Conservation (phyloP, 208 protist genomes). For the Phytomonas sp. region DNA sequence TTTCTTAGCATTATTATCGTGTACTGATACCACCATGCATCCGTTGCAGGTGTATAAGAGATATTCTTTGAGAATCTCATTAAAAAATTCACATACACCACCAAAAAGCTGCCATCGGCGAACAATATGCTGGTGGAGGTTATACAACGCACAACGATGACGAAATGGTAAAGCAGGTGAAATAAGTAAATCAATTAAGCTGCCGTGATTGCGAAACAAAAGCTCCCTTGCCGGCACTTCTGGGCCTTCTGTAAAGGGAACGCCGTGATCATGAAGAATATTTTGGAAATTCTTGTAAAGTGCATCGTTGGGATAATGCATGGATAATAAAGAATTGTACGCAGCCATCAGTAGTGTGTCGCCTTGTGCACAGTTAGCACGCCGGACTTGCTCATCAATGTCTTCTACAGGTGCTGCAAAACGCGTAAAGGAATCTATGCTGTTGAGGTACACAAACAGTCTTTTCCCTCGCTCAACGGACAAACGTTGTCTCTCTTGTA, state of each 20-base stretch:
- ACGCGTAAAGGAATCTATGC: slow-evolving; percentile 59
- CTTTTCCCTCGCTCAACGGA: slow-evolving; percentile 19
- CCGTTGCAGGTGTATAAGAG: slow-evolving; percentile 37
- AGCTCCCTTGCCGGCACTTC: slow-evolving; percentile 11
- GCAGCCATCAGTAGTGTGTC: slow-evolving; percentile 58
- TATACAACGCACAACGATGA: slow-evolving; percentile 12
- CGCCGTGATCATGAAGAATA: slow-evolving; percentile 16
- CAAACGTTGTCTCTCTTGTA: not conserved
- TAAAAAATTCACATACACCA: slow-evolving; percentile 36
- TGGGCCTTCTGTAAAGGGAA: slow-evolving; percentile 9
- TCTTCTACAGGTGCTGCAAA: slow-evolving; percentile 22
- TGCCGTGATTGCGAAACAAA: slow-evolving; percentile 41
- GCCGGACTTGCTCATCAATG: slow-evolving; percentile 16
- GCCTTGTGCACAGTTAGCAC: slow-evolving; percentile 32
- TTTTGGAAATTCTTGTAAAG: slow-evolving; percentile 16
- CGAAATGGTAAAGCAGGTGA: slow-evolving; percentile 13
- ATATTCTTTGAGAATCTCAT: slow-evolving; percentile 32
- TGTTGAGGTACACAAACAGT: slow-evolving; percentile 38
- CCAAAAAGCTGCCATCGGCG: slow-evolving; percentile 60
- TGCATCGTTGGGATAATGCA: slow-evolving; percentile 16
- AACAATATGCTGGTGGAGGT: slow-evolving; percentile 30
- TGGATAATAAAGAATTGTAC: slow-evolving; percentile 42
- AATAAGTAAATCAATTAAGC: slow-evolving; percentile 30
- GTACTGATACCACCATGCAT: slow-evolving; percentile 43
- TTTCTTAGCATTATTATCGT: slow-evolving; percentile 27